phyloP scores from a whole-genome alignment of 2,329 filamentous ascomycete species.

The Colletotrichum gigasporum region DNA sequence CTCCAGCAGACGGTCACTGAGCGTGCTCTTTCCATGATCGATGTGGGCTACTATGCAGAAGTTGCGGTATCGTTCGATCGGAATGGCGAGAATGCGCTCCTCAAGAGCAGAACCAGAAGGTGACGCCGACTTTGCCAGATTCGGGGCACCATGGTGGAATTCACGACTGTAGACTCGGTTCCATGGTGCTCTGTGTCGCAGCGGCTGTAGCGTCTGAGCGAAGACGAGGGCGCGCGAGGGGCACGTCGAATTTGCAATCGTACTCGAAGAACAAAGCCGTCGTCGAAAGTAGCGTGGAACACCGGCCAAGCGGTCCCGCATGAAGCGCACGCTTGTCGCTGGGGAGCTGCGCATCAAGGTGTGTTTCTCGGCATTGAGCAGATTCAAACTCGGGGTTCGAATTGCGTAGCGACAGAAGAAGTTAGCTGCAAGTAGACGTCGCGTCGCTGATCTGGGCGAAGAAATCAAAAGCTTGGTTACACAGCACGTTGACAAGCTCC shows the following conservation, averaged over 20 bases:
- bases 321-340: conserved; percentile 22
- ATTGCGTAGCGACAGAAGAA: not conserved
- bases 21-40: conserved; percentile 97
- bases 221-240: not conserved
- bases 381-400: not conserved
- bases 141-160: conserved; percentile 10
- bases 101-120: conserved; percentile 54
- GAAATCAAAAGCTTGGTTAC: no score
- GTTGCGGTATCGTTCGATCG: conserved; percentile 85
- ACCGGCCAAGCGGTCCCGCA: conserved; percentile 19
- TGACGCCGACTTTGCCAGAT: conserved; percentile 14
- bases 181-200: not conserved
- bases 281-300: conserved; percentile 10
- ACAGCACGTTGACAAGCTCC: no score
- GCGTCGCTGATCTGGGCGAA: not conserved
- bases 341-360: conserved; percentile 26
- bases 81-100: conserved; percentile 75
- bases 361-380: conserved; percentile 20
- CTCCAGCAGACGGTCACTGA: conserved; percentile 92
- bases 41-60: conserved; percentile 99
- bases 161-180: not conserved
- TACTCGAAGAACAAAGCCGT: not conserved
- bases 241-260: not conserved
- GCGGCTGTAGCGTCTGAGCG: not conserved
- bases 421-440: not conserved